Percentiles rank a stretch among this genome's conserved stretches.
These are phyloP conservation scores for Colletotrichum sp. DNA, from an alignment of 2,329 filamentous ascomycete species.

Conservation along the genomic window DNA sequence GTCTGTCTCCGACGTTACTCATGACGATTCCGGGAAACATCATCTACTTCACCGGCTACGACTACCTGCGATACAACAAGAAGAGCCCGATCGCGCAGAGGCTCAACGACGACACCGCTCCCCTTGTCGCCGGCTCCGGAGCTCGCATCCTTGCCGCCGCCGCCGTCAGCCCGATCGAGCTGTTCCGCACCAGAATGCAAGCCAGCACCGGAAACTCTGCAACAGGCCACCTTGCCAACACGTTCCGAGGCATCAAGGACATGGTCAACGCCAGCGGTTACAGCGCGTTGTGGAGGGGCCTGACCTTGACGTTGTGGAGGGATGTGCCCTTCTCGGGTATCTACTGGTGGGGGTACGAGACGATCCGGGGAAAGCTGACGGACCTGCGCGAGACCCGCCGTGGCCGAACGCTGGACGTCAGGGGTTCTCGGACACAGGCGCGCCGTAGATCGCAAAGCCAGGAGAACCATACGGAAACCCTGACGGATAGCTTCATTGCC, in stretches of 20 bases:
- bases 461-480: slow-evolving; percentile 77
- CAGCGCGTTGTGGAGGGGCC: slow-evolving; percentile 84
- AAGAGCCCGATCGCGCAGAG: slow-evolving; percentile 72
- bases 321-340: slow-evolving; percentile 97
- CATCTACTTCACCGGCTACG: slow-evolving; percentile 98
- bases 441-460: slow-evolving; percentile 64
- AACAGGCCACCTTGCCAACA: slow-evolving; percentile 78
- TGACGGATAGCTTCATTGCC: slow-evolving; percentile 87
- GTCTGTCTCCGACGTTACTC: slow-evolving; percentile 88
- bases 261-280: slow-evolving; percentile 84
- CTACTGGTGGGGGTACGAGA: slow-evolving; percentile 99
- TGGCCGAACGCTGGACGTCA: slow-evolving; percentile 43
- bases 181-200: slow-evolving; percentile 92
- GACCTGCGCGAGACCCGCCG: slow-evolving; percentile 65
- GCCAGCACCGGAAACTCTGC: slow-evolving; percentile 66
- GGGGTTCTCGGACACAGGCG: slow-evolving; percentile 43
- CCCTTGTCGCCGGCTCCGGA: slow-evolving; percentile 78
- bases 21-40: slow-evolving; percentile 97
- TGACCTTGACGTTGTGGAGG: slow-evolving; percentile 91
- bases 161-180: slow-evolving; percentile 88
- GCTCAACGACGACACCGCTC: slow-evolving; percentile 74
- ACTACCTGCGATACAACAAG: slow-evolving; percentile 82
- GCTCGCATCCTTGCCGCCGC: slow-evolving; percentile 83
- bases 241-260: slow-evolving; percentile 74
- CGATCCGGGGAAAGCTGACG: slow-evolving; percentile 73